These are phyloP conservation scores for Tulasnella sp. DNA, from an alignment of 768 basidiomycete species.

Conservation along the genomic window DNA sequence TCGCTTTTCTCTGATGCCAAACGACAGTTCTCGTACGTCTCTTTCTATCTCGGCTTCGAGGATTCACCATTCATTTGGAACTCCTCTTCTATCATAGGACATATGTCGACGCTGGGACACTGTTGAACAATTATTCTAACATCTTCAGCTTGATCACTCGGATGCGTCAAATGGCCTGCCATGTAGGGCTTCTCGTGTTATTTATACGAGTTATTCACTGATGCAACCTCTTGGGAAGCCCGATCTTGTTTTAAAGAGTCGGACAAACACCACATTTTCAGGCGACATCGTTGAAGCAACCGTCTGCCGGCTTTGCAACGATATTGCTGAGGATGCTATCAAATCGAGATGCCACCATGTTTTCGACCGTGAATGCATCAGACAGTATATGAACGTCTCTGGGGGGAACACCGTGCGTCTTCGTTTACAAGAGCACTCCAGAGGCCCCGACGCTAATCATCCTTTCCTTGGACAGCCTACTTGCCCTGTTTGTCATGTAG, in stretches of 20 bases:
- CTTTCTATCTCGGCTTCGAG: neutral
- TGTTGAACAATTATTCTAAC: slow-evolving; percentile 91
- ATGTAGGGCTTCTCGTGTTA: slow-evolving; percentile 35
- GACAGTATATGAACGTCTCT: slow-evolving; percentile 77
- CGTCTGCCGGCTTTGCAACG: slow-evolving; percentile 92
- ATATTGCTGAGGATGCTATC: slow-evolving; percentile 95
- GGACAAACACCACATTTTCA: slow-evolving; percentile 53
- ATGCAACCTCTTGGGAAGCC: slow-evolving; percentile 44
- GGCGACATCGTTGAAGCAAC: slow-evolving; percentile 66
- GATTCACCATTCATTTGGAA: neutral
- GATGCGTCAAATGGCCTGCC: slow-evolving; percentile 94
- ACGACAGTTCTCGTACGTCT: slow-evolving; percentile 60
- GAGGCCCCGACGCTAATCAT: neutral
- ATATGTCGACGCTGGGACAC: slow-evolving; percentile 83
- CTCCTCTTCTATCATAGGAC: slow-evolving; percentile 44
- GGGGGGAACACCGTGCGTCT: slow-evolving; percentile 56
- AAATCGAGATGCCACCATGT: slow-evolving; percentile 89
- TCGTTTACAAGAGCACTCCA: neutral
- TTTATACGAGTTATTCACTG: neutral
- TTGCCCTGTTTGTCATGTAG: slow-evolving; percentile 91
- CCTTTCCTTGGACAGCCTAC: slow-evolving; percentile 53
- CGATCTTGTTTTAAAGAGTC: slow-evolving; percentile 86
- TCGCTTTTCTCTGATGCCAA: slow-evolving; percentile 91
- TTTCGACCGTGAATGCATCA: slow-evolving; percentile 94
- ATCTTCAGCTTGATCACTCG: slow-evolving; percentile 87